Evolutionary conservation across 345 rosid genomes (phyloP).

Genomic region (Arabis hirsuta): DNA sequence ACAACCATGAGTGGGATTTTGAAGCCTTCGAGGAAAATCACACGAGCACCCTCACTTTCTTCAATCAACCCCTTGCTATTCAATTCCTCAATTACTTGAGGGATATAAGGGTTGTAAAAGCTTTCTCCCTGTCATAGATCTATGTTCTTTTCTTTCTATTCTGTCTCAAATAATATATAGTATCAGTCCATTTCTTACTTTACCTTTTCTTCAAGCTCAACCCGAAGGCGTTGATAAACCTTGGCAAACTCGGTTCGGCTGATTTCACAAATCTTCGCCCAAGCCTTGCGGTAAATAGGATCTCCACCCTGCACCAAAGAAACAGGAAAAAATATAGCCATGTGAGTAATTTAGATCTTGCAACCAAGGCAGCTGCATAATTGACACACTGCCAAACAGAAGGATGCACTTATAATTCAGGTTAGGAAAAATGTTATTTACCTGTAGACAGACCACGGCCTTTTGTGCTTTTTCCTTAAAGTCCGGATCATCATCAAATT

Average conservation of each 20-base stretch:
- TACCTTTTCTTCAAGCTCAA: constrained; percentile 80
- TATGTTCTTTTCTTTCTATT: too few relatives aligned
- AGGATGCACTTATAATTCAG: not conserved
- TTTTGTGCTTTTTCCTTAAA: constrained; percentile 82
- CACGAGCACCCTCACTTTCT: too few relatives aligned
- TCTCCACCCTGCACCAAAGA: constrained; percentile 64
- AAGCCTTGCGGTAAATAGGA: constrained; percentile 59
- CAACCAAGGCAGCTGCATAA: not conserved
- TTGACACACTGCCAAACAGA: not conserved
- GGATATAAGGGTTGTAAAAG: too few relatives aligned
- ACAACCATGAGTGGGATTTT: constrained; percentile 70
- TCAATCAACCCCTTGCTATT: too few relatives aligned
- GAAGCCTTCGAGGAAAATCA: too few relatives aligned
- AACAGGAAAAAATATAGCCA: not conserved
- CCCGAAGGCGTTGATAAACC: constrained; percentile 68
- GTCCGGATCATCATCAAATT: constrained; percentile 65
- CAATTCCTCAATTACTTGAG: too few relatives aligned
- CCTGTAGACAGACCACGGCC: constrained; percentile 89
- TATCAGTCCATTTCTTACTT: too few relatives aligned
- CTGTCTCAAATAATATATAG: too few relatives aligned
- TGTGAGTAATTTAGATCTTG: constrained; percentile 2
- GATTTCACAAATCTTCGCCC: constrained; percentile 70
- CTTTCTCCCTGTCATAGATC: too few relatives aligned
- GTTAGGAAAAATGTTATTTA: constrained; percentile 26
- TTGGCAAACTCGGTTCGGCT: constrained; percentile 67